Evolutionary conservation across 2,329 filamentous ascomycete species (phyloP), one percentile per base, ranked within the genome.

Genomic region (Calonectria fujianensis): DNA sequence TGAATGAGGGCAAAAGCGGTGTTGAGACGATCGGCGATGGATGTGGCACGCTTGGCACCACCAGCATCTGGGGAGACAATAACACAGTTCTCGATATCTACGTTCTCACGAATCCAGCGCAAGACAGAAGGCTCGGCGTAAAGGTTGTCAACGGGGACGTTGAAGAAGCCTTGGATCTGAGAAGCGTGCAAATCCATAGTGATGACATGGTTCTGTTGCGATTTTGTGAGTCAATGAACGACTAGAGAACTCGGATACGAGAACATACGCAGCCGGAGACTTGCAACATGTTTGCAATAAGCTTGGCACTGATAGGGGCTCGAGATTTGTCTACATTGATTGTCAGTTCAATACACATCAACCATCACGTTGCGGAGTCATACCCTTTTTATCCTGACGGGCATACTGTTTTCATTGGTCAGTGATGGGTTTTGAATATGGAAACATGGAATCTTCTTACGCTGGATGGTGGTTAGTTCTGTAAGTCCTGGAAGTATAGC

Each of bases 271-370:
- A 98, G 72, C 96, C 96, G 54, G 96, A 96, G 2, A 96, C 97
- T 85, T 98, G 95, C 71, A 98, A 90, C 96, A 98, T 98, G 87
- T 98, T 98, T 73, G 96, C 96, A 87, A 98, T 97, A 70, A 98
- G 90, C 85, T 97, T 97, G 29, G 96, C 96, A 52, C 95, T 97
- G 85, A 98, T 99, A 51, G 97, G 96, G n/a, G 97, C 96, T 78
- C 96, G n/a, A 8, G 6, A 10, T 24, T 48, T 48, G n/a, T 48
- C 45, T 48, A 4, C 45, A 6, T 48, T 2, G 32, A 35, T 48
- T 48, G 9, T 48, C 6, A 48, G n/a, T 48, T 24, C 45, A 48
- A 48, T 48, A 4, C 45, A 48, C 45, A 24, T n/a, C 20, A 24
- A 24, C 45, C 20, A 48, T n/a, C 45, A 48, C n/a, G 13, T 48